These are phyloP conservation scores for Fusarium nematophilum DNA, from an alignment of 2,329 filamentous ascomycete species.

Conservation along the genomic window DNA sequence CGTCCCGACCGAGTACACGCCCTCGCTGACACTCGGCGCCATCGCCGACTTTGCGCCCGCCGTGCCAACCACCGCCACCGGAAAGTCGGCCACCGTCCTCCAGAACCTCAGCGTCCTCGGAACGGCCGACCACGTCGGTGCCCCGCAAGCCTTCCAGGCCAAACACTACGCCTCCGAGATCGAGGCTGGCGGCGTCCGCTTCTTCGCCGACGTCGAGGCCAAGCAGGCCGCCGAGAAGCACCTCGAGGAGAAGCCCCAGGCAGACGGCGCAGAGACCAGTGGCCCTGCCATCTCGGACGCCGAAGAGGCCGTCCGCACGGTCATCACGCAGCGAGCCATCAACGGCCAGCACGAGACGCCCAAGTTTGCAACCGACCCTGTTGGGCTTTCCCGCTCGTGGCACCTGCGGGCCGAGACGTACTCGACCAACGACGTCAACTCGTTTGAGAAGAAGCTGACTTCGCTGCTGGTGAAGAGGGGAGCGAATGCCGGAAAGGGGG, in stretches of 20 bases:
- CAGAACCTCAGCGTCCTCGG: constrained; percentile 51
- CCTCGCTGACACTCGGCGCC: constrained; percentile 48
- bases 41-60: constrained; percentile 48
- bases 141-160: constrained; percentile 45
- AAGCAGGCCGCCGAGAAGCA: constrained; percentile 47
- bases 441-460: constrained; percentile 55
- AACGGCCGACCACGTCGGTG: constrained; percentile 49
- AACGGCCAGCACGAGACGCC: constrained; percentile 52
- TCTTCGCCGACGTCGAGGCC: constrained; percentile 41
- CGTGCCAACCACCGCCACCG: constrained; percentile 41
- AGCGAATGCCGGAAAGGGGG: constrained; percentile 29
- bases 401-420: constrained; percentile 54
- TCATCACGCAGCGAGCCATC: constrained; percentile 49
- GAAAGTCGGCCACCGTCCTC: constrained; percentile 49
- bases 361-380: constrained; percentile 47
- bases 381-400: constrained; percentile 50
- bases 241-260: constrained; percentile 42
- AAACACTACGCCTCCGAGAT: constrained; percentile 48
- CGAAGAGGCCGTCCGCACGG: constrained; percentile 49
- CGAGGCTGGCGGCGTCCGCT: constrained; percentile 40
- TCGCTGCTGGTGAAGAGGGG: constrained; percentile 44
- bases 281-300: constrained; percentile 47
- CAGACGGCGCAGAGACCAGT: constrained; percentile 33
- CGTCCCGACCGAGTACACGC: constrained; percentile 45
- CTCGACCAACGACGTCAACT: constrained; percentile 46